Evolutionary conservation across 176 grass and related monocot species (phyloP).

Genomic region (Phyllostachys edulis): DNA sequence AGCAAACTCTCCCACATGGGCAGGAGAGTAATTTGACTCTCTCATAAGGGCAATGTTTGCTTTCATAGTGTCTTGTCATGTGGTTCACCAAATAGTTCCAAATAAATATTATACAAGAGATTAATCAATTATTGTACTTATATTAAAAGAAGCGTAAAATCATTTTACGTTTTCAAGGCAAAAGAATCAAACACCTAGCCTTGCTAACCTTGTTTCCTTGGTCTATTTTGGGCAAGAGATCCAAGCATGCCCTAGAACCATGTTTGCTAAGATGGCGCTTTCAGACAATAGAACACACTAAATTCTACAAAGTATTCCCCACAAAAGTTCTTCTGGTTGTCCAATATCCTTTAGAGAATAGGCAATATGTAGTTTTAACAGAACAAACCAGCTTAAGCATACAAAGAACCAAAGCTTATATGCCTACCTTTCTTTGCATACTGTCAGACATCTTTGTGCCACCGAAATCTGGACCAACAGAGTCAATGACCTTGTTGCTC

Average conservation of each 20-base stretch:
- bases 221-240: neutral
- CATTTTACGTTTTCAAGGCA: neutral
- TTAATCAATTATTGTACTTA: neutral
- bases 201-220: neutral
- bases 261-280: neutral
- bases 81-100: neutral
- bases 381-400: neutral
- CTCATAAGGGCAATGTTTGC: neutral
- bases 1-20: neutral
- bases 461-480: slow-evolving; percentile 36
- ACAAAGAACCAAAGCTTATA: slow-evolving; percentile 5
- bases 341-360: neutral
- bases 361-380: neutral
- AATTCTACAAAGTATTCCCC: neutral
- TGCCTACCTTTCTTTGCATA: slow-evolving; percentile 88
- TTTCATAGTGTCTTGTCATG: neutral
- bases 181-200: neutral
- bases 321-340: neutral
- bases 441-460: slow-evolving; percentile 86
- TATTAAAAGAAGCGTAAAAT: neutral
- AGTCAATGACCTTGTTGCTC: slow-evolving; percentile 50
- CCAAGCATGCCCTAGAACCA: neutral
- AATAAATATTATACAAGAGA: neutral
- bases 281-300: slow-evolving; percentile 22
- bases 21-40: neutral